Conservation (phyloP, 2,329 filamentous ascomycete species). For the Colletotrichum sp. region DNA sequence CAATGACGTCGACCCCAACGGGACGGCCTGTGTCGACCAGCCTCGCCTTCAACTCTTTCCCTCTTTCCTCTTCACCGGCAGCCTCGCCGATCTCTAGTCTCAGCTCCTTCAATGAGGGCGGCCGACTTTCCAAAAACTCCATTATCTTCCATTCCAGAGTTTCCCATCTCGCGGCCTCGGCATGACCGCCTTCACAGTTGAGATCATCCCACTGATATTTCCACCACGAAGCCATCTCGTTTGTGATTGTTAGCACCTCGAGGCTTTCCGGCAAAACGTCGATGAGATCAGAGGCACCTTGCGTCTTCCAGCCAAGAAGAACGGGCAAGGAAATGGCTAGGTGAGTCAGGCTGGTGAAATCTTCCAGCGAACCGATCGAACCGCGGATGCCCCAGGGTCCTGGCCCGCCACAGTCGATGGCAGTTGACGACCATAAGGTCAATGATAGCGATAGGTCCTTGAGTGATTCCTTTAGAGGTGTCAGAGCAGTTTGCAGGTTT, state of each 20-base stretch:
- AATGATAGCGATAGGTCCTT: not conserved
- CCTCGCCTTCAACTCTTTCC: not conserved
- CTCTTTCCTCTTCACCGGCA: not conserved
- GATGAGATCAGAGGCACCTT: not conserved
- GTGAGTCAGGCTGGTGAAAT: not conserved
- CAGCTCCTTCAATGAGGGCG: not conserved
- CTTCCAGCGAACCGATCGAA: not conserved
- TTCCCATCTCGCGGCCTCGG: not conserved
- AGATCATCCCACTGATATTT: not conserved
- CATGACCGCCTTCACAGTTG: not conserved
- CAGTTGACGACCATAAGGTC: not conserved
- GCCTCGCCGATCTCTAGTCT: not conserved
- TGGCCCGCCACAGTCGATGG: not conserved
- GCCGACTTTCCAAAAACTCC: not conserved
- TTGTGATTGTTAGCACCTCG: not conserved
- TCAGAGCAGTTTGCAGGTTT: not conserved
- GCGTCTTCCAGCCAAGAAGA: not conserved
- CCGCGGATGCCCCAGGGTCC: not conserved
- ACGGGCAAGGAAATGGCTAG: not conserved
- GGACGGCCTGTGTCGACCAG: not conserved
- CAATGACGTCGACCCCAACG: accelerated
- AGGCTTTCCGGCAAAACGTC: not conserved
- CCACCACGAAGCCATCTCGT: constrained; percentile 1
- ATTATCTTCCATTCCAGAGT: not conserved
- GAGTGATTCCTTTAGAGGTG: not conserved